A percentile compares a stretch with the other conserved stretches of the same genome.
These are phyloP conservation scores for Celoporthe dispersa DNA, from an alignment of 2,329 filamentous ascomycete genomes.

Conservation along the genomic window DNA sequence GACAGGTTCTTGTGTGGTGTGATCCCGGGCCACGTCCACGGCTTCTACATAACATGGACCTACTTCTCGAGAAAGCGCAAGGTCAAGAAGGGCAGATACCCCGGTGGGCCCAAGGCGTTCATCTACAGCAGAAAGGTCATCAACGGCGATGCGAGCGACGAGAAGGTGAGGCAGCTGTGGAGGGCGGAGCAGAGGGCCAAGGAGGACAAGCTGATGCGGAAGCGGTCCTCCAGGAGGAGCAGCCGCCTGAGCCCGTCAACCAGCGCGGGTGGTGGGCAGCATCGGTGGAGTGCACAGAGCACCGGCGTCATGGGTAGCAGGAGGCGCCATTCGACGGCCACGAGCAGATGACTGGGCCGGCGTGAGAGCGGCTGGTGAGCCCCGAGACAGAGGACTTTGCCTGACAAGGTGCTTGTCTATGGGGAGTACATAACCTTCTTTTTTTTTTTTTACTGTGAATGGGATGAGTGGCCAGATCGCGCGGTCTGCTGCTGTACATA, in stretches of 20 bases:
- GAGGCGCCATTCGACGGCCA: not conserved
- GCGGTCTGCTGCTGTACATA: not conserved
- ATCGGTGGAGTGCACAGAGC: slow-evolving; percentile 1
- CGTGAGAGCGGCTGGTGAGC: not conserved
- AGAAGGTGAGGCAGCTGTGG: slow-evolving; percentile 25
- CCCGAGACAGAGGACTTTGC: not conserved
- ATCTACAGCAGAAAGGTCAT: slow-evolving; percentile 25
- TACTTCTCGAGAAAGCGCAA: slow-evolving; percentile 28
- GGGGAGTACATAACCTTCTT: not conserved
- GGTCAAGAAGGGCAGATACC: slow-evolving; percentile 26
- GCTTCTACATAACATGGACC: slow-evolving; percentile 28
- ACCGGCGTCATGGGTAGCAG: not conserved
- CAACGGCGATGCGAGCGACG: slow-evolving; percentile 26
- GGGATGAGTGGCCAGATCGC: not conserved
- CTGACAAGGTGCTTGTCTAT: not conserved
- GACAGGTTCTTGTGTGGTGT: slow-evolving; percentile 25
- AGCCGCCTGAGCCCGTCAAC: not conserved
- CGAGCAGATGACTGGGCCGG: no score
- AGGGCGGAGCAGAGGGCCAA: slow-evolving; percentile 20
- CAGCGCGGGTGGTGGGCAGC: not conserved
- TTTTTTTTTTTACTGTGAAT: not conserved
- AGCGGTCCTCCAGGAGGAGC: slow-evolving; percentile 2
- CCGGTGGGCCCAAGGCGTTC: slow-evolving; percentile 23
- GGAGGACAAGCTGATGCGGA: slow-evolving; percentile 14
- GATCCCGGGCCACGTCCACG: slow-evolving; percentile 29